Percentiles rank a stretch among this genome's conserved stretches.
These are phyloP conservation scores for Naganishia onofrii DNA, from an alignment of 768 basidiomycete species.

Conservation along the genomic window DNA sequence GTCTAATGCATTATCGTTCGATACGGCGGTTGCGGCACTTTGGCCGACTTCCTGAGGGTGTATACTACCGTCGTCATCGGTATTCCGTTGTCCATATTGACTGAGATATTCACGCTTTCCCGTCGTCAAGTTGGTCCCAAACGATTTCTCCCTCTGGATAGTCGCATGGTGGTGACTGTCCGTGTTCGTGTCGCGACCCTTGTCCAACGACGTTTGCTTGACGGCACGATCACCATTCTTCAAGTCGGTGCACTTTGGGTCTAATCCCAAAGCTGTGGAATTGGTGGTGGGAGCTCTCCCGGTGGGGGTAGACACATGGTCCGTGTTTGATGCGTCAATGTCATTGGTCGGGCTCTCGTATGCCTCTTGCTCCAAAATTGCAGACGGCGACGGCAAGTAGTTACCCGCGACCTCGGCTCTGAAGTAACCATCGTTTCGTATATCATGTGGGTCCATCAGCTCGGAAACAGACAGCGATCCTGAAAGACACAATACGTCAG, in stretches of 20 bases:
- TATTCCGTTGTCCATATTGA: neutral
- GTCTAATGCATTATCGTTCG: neutral
- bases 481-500: neutral
- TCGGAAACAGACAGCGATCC: neutral
- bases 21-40: neutral
- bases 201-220: neutral
- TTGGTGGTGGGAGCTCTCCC: neutral
- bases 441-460: neutral
- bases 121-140: conserved; percentile 6
- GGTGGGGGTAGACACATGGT: neutral
- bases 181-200: neutral
- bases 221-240: neutral
- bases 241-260: neutral
- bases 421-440: neutral
- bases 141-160: neutral
- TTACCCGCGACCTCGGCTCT: neutral
- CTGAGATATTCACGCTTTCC: conserved; percentile 12
- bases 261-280: neutral
- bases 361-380: neutral
- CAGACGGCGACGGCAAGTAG: neutral
- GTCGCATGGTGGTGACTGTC: neutral
- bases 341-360: neutral
- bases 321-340: neutral
- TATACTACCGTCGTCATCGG: neutral
- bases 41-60: neutral